Conservation (phyloP, 2,329 filamentous ascomycete species). For the Colletotrichum lupini region DNA sequence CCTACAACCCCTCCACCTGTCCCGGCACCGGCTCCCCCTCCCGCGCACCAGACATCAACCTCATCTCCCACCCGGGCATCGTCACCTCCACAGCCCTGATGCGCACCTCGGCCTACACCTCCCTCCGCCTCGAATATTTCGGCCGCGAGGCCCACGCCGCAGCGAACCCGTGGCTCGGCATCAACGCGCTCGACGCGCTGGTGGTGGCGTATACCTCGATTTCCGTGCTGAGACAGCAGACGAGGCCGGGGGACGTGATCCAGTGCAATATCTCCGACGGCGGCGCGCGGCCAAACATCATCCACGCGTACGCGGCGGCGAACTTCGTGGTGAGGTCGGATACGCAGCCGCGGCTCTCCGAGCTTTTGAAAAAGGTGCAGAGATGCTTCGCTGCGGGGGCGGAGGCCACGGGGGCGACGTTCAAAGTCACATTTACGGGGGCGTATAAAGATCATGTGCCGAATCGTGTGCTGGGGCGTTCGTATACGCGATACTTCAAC, state of each 20-base stretch:
- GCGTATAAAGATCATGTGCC: slow-evolving; percentile 67
- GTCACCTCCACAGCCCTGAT: slow-evolving; percentile 58
- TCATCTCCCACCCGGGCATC: slow-evolving; percentile 60
- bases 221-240: slow-evolving; percentile 65
- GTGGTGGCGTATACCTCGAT: slow-evolving; percentile 61
- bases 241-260: slow-evolving; percentile 61
- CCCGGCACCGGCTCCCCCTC: slow-evolving; percentile 35
- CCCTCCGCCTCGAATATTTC: slow-evolving; percentile 62
- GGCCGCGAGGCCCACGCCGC: slow-evolving; percentile 68
- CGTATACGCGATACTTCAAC: slow-evolving; percentile 59
- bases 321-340: slow-evolving; percentile 43
- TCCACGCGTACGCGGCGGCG: slow-evolving; percentile 60
- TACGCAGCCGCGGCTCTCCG: slow-evolving; percentile 47
- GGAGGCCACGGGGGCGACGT: slow-evolving; percentile 56
- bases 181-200: slow-evolving; percentile 69
- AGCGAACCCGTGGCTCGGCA: slow-evolving; percentile 67
- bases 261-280: slow-evolving; percentile 64
- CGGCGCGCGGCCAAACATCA: slow-evolving; percentile 65
- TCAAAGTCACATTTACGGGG: slow-evolving; percentile 54
- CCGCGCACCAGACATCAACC: slow-evolving; percentile 57
- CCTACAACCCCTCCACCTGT: slow-evolving; percentile 43
- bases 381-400: slow-evolving; percentile 54
- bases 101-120: slow-evolving; percentile 61
- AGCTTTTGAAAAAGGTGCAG: slow-evolving; percentile 53
- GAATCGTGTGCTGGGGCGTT: slow-evolving; percentile 58